A percentile compares a stretch with the other conserved stretches of the same genome.
These are phyloP conservation scores for Leccinum olivaceopallidum DNA, from an alignment of 768 basidiomycete genomes.

Conservation along the genomic window DNA sequence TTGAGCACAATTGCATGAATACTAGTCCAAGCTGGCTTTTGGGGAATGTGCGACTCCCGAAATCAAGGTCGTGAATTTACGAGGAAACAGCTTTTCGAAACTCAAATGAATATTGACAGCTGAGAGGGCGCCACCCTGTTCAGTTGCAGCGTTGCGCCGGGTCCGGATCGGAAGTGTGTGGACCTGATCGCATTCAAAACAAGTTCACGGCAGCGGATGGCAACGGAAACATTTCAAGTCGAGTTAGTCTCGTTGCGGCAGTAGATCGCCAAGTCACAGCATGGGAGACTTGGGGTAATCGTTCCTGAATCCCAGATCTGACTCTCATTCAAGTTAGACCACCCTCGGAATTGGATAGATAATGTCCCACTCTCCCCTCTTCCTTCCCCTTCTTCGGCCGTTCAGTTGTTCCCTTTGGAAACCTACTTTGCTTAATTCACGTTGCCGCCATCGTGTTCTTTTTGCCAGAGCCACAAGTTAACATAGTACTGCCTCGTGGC, in stretches of 20 bases:
- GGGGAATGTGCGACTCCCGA: too few species aligned
- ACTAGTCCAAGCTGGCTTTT: too few species aligned
- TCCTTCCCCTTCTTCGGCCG: conserved; percentile 2
- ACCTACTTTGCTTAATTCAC: conserved; percentile 9
- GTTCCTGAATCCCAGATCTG: conserved; percentile 19
- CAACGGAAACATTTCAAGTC: conserved; percentile 2
- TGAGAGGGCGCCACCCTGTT: background rate
- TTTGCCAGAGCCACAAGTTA: conserved; percentile 6
- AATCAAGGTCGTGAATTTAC: background rate
- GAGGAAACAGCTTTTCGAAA: background rate
- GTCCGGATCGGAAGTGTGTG: conserved; percentile 12
- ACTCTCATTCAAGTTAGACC: conserved; percentile 1
- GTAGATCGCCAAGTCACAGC: conserved; percentile 16
- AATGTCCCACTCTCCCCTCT: background rate
- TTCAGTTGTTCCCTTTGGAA: background rate
- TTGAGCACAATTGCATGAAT: background rate
- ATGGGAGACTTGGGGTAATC: background rate
- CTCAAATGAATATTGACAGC: background rate
- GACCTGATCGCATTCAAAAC: background rate
- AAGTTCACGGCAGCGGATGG: conserved; percentile 1
- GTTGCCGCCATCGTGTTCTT: conserved; percentile 12
- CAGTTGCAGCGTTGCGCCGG: conserved; percentile 1
- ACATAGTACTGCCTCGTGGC: conserved; percentile 17
- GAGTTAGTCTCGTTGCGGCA: conserved; percentile 10
- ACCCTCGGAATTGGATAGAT: conserved; percentile 14